phyloP scores from a whole-genome alignment of 129 eudicot species.

The Centrapalus pauciflorus region DNA sequence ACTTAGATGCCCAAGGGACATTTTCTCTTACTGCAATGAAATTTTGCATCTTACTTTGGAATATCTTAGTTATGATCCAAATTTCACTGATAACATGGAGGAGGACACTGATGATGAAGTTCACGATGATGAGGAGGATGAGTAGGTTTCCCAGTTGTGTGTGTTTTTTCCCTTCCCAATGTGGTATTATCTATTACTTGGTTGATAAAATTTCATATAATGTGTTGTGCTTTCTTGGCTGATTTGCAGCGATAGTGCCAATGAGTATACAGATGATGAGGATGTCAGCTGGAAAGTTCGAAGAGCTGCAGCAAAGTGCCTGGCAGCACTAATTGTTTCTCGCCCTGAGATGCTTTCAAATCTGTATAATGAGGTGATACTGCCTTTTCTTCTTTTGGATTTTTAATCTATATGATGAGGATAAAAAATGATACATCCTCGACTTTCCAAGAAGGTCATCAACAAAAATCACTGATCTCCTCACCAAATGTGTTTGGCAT shows the following conservation, averaged over 20 bases:
- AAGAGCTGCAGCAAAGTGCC: conserved; percentile 95
- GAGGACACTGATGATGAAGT: conserved; percentile 88
- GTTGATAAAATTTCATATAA: conserved; percentile 10
- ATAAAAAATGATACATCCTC: too few species aligned
- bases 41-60: conserved; percentile 82
- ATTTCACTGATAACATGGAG: conserved; percentile 98
- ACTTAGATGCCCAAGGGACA: conserved; percentile 95
- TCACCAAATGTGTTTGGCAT: too few species aligned
- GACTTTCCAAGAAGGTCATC: too few species aligned
- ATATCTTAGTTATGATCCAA: conserved; percentile 95
- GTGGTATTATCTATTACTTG: background rate
- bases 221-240: conserved; percentile 19
- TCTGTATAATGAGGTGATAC: conserved; percentile 75
- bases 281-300: conserved; percentile 97
- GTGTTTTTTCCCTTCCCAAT: background rate
- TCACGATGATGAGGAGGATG: conserved; percentile 87
- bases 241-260: conserved; percentile 80
- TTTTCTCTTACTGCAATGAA: conserved; percentile 70
- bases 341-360: conserved; percentile 88
- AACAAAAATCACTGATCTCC: too few species aligned
- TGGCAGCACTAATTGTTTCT: conserved; percentile 86
- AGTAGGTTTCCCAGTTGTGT: conserved; percentile 62
- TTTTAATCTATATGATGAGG: too few species aligned
- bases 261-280: conserved; percentile 95
- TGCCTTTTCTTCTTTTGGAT: background rate